These are phyloP conservation scores for Debaryomyces castellii DNA, from an alignment of 805 yeast genomes.

Conservation along the genomic window DNA sequence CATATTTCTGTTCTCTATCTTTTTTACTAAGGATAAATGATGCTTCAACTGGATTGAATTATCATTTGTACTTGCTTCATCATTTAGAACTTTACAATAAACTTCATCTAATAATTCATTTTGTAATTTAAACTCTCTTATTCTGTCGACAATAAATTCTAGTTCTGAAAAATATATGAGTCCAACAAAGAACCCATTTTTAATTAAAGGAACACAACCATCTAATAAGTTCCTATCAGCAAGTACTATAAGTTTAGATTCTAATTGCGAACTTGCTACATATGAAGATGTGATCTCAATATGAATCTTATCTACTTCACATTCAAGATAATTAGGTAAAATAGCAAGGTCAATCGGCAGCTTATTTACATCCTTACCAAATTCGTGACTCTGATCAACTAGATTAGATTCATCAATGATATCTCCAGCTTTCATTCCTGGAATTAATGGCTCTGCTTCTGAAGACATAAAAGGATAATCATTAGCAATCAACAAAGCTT, in stretches of 20 bases:
- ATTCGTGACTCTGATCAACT: conserved; percentile 10
- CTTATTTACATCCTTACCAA: not conserved
- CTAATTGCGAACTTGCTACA: conserved; percentile 29
- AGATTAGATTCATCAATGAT: conserved; percentile 26
- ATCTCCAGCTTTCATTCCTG: conserved; percentile 29
- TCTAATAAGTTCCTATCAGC: conserved; percentile 46
- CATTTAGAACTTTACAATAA: conserved; percentile 24
- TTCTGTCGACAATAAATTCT: conserved; percentile 49
- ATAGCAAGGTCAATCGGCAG: not conserved
- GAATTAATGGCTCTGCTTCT: conserved; percentile 34
- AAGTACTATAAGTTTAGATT: conserved; percentile 33
- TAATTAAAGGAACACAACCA: conserved; percentile 52
- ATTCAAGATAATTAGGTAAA: not conserved
- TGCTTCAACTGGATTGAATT: conserved; percentile 1
- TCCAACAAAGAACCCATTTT: conserved; percentile 38
- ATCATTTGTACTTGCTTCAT: conserved; percentile 7
- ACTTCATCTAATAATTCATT: conserved; percentile 26
- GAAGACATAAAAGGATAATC: conserved; percentile 55
- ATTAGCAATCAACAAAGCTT: conserved; percentile 44
- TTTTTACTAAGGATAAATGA: conserved; percentile 9
- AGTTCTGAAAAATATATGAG: conserved; percentile 50
- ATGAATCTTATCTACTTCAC: conserved; percentile 11
- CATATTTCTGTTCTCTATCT: conserved; percentile 3
- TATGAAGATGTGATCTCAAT: conserved; percentile 42
- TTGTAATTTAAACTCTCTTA: conserved; percentile 27